Base-by-base conservation (phyloP, 306 rosid genomes). In the Citrullus amarus region DNA sequence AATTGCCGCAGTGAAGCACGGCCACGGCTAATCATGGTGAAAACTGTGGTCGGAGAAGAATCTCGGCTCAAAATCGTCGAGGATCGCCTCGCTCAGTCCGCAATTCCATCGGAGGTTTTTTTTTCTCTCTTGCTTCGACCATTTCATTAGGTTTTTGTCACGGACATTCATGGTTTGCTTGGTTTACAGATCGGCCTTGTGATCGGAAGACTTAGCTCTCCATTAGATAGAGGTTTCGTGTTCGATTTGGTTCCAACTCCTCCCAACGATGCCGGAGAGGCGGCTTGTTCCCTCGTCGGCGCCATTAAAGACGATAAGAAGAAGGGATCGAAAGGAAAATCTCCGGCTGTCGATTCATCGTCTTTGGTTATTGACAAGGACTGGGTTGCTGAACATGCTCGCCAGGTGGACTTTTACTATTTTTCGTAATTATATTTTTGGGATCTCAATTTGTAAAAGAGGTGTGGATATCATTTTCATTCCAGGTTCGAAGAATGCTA, bases 361-460 rank as follows among this genome's bases (percentile, higher is more conserved):
- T 90, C 92, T 6, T 15, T 95, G 54, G 81, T 79, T 60, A 87
- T 92, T 18, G 97, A 95, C 80, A 83, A 79, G 80, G 97, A 86
- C 68, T 91, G 99, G 97, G 91, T 95, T 53, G 89, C 92, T 41
- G 99, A 95, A 86, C 97, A 95, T 65, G 97, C 97, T 15, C 97
- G 96, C 8, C 97, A 92, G 88, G 98, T 94, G 81, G 71, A 48
- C 17, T 48, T 25, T 48, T 13, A 48, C 3, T 3, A 48, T 48
- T 5, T 12, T 48, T 48, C 3, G 54, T 13, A 48, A 73, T 73
- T 73, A 9, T 51, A n/a, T 51, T 22, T 28, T 25, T 8, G 68
- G 58, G 30, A 57, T 9, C 62, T 4, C 6, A 7, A 50, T 61
- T 44, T 79, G 57, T 76, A 10, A 53, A 48, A 36, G 83, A 44